Conservation (phyloP, 371 early-diverging fungal genomes). For the Dinochytrium kinnereticum region DNA sequence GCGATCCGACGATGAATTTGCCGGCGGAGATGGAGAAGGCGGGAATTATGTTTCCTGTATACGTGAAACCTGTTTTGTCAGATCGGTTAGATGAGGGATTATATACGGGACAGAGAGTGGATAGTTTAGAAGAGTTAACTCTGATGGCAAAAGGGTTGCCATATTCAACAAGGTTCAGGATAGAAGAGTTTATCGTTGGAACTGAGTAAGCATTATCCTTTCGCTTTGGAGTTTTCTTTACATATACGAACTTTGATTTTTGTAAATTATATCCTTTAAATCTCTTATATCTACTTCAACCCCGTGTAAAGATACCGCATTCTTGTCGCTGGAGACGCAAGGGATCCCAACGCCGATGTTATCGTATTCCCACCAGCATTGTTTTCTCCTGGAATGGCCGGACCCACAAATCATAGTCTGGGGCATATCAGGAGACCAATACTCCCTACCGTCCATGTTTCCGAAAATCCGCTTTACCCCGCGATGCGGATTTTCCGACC, state of each 20-base stretch:
- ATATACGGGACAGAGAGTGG: conserved; percentile 31
- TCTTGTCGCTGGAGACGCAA: conserved; percentile 43
- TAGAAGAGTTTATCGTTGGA: conserved; percentile 41
- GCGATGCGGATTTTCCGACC: conserved; percentile 14
- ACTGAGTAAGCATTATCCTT: conserved; percentile 2
- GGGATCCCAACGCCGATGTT: conserved; percentile 40
- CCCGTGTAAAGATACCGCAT: conserved; percentile 22
- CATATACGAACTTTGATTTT: neutral
- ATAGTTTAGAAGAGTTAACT: conserved; percentile 22
- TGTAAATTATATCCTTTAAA: too few relatives aligned
- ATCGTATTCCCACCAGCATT: conserved; percentile 41
- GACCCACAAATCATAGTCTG: neutral
- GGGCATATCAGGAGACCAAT: neutral
- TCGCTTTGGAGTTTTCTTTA: neutral
- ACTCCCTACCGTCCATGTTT: neutral
- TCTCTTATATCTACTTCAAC: neutral
- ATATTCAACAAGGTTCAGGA: conserved; percentile 21
- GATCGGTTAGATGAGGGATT: conserved; percentile 12
- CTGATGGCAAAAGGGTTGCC: conserved; percentile 15
- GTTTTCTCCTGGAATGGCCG: neutral
- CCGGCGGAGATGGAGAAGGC: conserved; percentile 4
- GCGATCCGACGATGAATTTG: neutral
- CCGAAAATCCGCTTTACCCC: neutral
- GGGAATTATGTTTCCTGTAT: conserved; percentile 33
- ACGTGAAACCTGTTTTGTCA: conserved; percentile 33